A percentile compares a stretch with the other conserved stretches of the same genome.
Evolutionary conservation across 306 rosid genomes (phyloP).

Genomic region (Erythrophleum fordii): DNA sequence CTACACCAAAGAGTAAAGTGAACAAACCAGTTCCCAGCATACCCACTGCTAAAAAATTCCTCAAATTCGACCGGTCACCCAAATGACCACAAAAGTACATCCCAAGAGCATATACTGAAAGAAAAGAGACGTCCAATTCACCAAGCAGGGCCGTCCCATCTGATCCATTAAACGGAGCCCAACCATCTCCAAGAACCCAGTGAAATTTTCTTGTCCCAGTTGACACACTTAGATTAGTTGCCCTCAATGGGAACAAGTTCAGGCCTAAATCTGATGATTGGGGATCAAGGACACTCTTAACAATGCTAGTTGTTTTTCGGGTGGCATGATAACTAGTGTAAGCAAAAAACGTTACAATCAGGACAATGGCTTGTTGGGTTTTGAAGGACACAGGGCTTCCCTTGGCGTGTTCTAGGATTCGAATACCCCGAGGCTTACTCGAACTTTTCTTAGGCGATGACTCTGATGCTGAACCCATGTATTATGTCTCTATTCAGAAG

Average conservation of each 20-base stretch:
- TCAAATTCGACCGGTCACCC: conserved; percentile 76
- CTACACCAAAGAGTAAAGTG: conserved; percentile 78
- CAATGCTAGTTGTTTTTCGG: conserved; percentile 86
- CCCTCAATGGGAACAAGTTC: conserved; percentile 43
- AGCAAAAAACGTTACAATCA: conserved; percentile 80
- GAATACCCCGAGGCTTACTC: conserved; percentile 62
- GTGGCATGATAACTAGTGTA: conserved; percentile 90
- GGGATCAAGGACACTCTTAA: conserved; percentile 93
- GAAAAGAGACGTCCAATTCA: conserved; percentile 86
- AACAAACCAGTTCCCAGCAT: conserved; percentile 91
- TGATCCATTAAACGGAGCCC: conserved; percentile 82
- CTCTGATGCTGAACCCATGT: conserved; percentile 64
- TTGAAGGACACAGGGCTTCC: conserved; percentile 70
- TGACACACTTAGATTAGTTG: conserved; percentile 30
- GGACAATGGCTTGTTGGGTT: conserved; percentile 79
- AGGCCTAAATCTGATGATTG: conserved; percentile 53
- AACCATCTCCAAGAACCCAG: conserved; percentile 61
- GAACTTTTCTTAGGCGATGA: conserved; percentile 32
- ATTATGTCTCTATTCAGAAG: conserved; percentile 19
- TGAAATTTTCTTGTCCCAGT: conserved; percentile 42
- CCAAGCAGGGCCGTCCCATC: conserved; percentile 89
- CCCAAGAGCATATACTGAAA: conserved; percentile 80
- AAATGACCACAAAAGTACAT: conserved; percentile 93
- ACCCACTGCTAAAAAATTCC: conserved; percentile 80
- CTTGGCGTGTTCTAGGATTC: conserved; percentile 55